These are phyloP conservation scores for Ilex asprella DNA, from an alignment of 257 asterid genomes.

Conservation along the genomic window DNA sequence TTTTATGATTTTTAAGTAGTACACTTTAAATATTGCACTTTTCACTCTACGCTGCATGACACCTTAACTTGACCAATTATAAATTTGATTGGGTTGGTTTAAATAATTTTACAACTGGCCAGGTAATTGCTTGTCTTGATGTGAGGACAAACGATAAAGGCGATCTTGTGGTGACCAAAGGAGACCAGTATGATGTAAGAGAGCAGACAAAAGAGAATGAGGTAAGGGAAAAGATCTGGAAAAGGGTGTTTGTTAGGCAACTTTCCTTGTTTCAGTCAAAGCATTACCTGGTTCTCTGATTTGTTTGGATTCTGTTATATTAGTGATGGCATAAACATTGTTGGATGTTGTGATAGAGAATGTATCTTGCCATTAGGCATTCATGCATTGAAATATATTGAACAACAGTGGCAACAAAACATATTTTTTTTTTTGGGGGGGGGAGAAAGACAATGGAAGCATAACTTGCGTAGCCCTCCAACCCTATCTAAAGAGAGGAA, in stretches of 20 bases:
- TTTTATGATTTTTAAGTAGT: neutral
- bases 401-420: no score
- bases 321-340: no score
- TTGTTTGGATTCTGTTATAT: no score
- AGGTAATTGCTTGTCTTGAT: conserved; percentile 99
- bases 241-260: neutral
- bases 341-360: no score
- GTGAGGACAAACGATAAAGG: conserved; percentile 90
- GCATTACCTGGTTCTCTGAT: neutral
- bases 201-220: conserved; percentile 73
- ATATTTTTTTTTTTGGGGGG: no score
- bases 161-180: conserved; percentile 94
- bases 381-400: no score
- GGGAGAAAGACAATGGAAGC: no score
- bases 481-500: neutral
- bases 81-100: neutral
- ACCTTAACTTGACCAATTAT: neutral
- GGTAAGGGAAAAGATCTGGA: conserved; percentile 26
- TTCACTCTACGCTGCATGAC: no score
- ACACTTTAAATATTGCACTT: neutral
- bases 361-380: no score
- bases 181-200: conserved; percentile 95
- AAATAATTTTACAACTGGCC: conserved; percentile 16
- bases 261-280: conserved; percentile 1
- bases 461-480: neutral